These are phyloP conservation scores for Euphorbia peplus DNA, from an alignment of 345 rosid genomes.

Conservation along the genomic window DNA sequence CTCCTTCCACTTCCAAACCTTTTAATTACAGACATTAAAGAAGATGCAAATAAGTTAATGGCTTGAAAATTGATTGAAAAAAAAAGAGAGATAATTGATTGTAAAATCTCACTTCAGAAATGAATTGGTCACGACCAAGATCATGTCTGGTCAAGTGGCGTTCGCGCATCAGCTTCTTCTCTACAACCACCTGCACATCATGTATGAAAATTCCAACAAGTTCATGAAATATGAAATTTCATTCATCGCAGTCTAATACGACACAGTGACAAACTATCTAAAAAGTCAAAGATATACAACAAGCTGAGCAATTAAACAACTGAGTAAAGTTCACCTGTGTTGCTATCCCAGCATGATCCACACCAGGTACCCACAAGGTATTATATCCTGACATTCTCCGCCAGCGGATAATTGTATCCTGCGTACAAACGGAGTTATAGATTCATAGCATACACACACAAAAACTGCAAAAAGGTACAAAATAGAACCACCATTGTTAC, in stretches of 20 bases:
- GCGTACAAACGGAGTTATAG: conserved; percentile 13
- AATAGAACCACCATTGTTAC: conserved; percentile 9
- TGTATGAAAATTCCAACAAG: background rate
- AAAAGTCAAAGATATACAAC: background rate
- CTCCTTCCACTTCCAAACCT: conserved; percentile 97
- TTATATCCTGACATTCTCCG: conserved; percentile 95
- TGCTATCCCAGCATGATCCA: conserved; percentile 98
- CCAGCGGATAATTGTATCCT: conserved; percentile 94
- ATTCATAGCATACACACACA: conserved; percentile 9
- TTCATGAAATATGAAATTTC: background rate
- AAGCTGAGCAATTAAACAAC: background rate
- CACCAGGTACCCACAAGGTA: conserved; percentile 91
- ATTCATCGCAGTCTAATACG: conserved; percentile 16
- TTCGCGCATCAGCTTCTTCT: conserved; percentile 88
- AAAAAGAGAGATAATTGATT: conserved; percentile 14
- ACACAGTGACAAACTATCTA: too few species aligned
- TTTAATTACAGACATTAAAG: conserved; percentile 20
- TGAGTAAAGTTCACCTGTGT: conserved; percentile 61
- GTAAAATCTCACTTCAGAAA: conserved; percentile 62
- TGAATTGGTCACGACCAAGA: conserved; percentile 78
- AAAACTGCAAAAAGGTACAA: background rate
- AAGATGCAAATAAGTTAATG: conserved; percentile 1
- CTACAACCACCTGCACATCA: conserved; percentile 80
- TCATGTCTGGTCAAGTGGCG: conserved; percentile 74
- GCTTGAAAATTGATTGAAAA: background rate